These are phyloP conservation scores for Paratinospora sagittata DNA, from an alignment of 164 flowering plant genomes.

Conservation along the genomic window DNA sequence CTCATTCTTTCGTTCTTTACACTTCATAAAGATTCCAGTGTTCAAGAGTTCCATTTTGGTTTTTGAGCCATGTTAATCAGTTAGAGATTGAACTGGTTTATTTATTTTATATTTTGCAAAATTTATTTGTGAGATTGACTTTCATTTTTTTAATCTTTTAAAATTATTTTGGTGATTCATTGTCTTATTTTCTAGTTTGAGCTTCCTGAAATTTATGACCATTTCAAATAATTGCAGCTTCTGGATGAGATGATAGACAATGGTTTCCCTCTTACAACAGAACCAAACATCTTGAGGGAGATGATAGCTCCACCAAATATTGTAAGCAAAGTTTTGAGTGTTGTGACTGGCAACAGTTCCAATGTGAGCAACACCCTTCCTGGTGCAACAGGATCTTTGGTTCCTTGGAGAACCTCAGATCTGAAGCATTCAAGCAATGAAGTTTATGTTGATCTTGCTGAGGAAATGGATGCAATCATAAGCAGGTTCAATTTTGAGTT, in stretches of 20 bases:
- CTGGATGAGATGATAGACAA: constrained; percentile 99
- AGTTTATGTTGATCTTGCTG: constrained; percentile 87
- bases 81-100: not conserved
- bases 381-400: constrained; percentile 78
- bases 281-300: constrained; percentile 82
- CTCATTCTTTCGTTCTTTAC: not conserved
- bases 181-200: not conserved
- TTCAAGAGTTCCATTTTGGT: not conserved
- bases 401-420: constrained; percentile 90
- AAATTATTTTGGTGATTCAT: not conserved
- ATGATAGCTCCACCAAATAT: constrained; percentile 97
- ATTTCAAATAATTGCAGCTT: constrained; percentile 55
- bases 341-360: constrained; percentile 87
- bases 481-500: constrained; percentile 50
- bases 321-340: constrained; percentile 90
- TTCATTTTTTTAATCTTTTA: constrained; percentile 1
- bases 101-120: not conserved
- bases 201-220: constrained; percentile 14
- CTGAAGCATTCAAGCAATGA: constrained; percentile 76
- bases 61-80: not conserved
- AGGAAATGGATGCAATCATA: constrained; percentile 89
- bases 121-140: not conserved
- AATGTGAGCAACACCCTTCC: constrained; percentile 88
- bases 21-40: not conserved
- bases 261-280: constrained; percentile 97